A percentile compares a stretch with the other conserved stretches of the same genome.
Conservation (phyloP, 1,284 basidiomycete species). For the Vanrija humicola region DNA sequence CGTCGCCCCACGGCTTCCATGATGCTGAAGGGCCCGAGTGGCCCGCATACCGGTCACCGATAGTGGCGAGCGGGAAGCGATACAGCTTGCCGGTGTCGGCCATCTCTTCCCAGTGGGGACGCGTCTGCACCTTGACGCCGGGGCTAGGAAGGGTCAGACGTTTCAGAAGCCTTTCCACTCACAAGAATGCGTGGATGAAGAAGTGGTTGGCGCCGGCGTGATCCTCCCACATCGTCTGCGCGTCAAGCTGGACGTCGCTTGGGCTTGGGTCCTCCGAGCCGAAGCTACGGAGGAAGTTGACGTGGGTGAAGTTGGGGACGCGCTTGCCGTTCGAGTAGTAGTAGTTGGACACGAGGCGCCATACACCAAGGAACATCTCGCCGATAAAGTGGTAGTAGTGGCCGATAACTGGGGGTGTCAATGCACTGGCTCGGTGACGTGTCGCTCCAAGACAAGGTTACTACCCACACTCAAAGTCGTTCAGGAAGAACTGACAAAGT, state of each 20-base stretch:
- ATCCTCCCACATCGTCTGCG: constrained; percentile 26
- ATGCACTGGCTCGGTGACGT: not conserved
- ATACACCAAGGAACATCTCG: constrained; percentile 35
- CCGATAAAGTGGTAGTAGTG: constrained; percentile 39
- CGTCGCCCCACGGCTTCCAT: constrained; percentile 32
- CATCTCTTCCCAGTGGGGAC: constrained; percentile 17
- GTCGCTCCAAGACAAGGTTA: not conserved
- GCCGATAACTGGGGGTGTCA: constrained; percentile 17
- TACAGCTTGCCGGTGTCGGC: constrained; percentile 15
- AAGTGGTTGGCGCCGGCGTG: constrained; percentile 32
- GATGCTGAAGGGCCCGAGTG: constrained; percentile 21
- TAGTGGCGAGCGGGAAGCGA: constrained; percentile 18
- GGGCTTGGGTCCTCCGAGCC: constrained; percentile 3
- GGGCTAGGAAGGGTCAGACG: constrained; percentile 12
- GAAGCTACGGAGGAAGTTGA: constrained; percentile 22
- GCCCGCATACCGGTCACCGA: constrained; percentile 22
- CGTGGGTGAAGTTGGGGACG: constrained; percentile 21
- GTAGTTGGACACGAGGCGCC: constrained; percentile 27
- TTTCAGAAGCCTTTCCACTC: constrained; percentile 4
- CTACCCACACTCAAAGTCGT: constrained; percentile 16
- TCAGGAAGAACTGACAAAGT: constrained; percentile 21
- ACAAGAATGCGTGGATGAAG: constrained; percentile 32
- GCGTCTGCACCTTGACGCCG: constrained; percentile 16
- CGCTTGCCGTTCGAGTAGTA: constrained; percentile 13
- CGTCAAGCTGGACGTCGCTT: no score